Conservation (phyloP, 129 eudicot genomes). For the Ambrosia artemisiifolia region DNA sequence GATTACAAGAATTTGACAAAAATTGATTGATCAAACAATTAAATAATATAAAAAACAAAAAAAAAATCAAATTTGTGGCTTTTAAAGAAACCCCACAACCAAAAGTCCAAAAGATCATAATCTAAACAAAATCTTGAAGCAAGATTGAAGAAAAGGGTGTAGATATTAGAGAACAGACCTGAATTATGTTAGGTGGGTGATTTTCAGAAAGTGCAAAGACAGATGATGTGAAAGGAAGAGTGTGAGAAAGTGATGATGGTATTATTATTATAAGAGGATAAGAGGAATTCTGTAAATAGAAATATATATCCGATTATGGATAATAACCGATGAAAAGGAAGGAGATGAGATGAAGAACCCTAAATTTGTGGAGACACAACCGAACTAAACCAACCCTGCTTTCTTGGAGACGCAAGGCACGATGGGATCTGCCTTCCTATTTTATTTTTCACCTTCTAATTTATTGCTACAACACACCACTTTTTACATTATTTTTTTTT, state of each 20-base stretch:
- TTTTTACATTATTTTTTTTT: too few species aligned
- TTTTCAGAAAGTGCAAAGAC: neutral
- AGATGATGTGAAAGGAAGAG: constrained; percentile 11
- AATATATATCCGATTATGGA: neutral
- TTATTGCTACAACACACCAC: too few species aligned
- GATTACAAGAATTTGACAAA: neutral
- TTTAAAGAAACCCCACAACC: neutral
- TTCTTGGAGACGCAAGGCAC: constrained; percentile 19
- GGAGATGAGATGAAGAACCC: constrained; percentile 10
- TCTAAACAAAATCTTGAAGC: neutral
- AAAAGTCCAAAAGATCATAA: neutral
- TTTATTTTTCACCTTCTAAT: neutral
- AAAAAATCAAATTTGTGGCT: neutral
- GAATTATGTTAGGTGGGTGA: constrained; percentile 9
- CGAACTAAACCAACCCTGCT: neutral
- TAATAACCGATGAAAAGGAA: neutral
- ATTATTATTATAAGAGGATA: neutral
- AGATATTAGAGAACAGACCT: constrained; percentile 19
- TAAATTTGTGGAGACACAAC: neutral
- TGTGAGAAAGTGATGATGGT: neutral
- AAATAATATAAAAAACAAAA: neutral
- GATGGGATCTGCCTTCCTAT: neutral
- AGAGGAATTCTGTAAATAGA: neutral
- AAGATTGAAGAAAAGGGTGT: neutral
- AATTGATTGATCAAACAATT: neutral